Percentiles rank a stretch among this genome's conserved stretches.
Conservation (phyloP, 306 rosid species). For the Fagus sylvatica region DNA sequence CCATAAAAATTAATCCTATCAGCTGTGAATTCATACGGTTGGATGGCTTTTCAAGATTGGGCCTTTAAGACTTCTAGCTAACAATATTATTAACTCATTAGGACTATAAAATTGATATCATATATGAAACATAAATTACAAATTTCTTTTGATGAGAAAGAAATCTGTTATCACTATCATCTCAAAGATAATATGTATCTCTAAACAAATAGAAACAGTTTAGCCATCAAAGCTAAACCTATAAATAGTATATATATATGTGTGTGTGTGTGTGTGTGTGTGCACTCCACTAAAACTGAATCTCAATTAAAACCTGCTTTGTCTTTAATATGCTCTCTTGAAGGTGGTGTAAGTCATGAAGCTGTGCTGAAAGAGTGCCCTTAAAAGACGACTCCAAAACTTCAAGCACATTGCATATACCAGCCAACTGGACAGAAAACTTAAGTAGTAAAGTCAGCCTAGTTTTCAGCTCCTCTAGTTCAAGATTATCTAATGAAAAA, state of each 20-base stretch:
- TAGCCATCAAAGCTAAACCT: slow-evolving; percentile 12
- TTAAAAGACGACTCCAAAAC: slow-evolving; percentile 85
- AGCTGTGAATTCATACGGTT: background rate
- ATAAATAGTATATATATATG: background rate
- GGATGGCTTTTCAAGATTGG: background rate
- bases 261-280: background rate
- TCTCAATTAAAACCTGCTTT: slow-evolving; percentile 73
- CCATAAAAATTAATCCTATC: background rate
- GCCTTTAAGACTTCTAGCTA: too few relatives aligned
- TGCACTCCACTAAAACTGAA: slow-evolving; percentile 9
- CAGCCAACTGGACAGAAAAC: slow-evolving; percentile 64
- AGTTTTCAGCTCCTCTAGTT: slow-evolving; percentile 47
- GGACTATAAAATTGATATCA: background rate
- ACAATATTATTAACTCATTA: background rate
- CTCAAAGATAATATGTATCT: slow-evolving; percentile 13
- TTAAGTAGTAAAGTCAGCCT: slow-evolving; percentile 66
- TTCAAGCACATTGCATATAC: slow-evolving; percentile 86
- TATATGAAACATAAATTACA: background rate
- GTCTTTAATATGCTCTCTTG: slow-evolving; percentile 80
- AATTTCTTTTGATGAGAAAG: background rate
- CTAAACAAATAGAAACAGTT: slow-evolving; percentile 9
- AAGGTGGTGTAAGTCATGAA: slow-evolving; percentile 74
- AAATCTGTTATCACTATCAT: background rate
- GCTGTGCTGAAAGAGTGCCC: slow-evolving; percentile 83
- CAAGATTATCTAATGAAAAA: slow-evolving; percentile 61